These are phyloP conservation scores for Dictyostelium purpureum DNA, from an alignment of 78 protist genomes.

Conservation along the genomic window DNA sequence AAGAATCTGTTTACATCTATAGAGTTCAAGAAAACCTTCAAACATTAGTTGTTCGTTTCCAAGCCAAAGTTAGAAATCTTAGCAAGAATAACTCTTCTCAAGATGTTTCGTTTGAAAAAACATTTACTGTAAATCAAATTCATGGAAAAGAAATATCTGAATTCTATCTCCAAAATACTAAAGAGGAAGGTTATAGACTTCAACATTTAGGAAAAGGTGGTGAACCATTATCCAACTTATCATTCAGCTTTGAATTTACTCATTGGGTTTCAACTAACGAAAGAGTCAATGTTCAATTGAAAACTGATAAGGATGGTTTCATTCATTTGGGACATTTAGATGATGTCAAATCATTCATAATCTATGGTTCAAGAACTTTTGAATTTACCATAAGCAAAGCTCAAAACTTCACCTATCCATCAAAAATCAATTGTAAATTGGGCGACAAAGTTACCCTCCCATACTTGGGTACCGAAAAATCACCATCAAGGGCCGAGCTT, in stretches of 20 bases:
- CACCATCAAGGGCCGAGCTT: not conserved
- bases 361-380: not conserved
- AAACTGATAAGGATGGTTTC: slow-evolving; percentile 68
- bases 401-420: slow-evolving; percentile 18
- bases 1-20: slow-evolving; percentile 44
- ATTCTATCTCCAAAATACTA: not conserved
- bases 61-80: slow-evolving; percentile 3
- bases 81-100: not conserved
- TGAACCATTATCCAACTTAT: slow-evolving; percentile 2
- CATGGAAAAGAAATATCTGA: not conserved
- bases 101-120: not conserved
- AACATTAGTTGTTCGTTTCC: not conserved
- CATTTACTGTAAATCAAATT: slow-evolving; percentile 18
- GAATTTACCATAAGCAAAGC: not conserved
- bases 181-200: slow-evolving; percentile 9
- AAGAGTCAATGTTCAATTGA: not conserved
- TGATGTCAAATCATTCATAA: not conserved
- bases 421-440: not conserved
- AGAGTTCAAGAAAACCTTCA: slow-evolving; percentile 55
- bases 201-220: slow-evolving; percentile 59
- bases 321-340: slow-evolving; percentile 25
- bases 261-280: not conserved
- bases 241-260: not conserved
- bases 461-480: slow-evolving; percentile 12
- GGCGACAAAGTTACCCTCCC: slow-evolving; percentile 34